Conservation (phyloP, 2,329 filamentous ascomycete genomes). For the Herpomyces periplanetae region DNA sequence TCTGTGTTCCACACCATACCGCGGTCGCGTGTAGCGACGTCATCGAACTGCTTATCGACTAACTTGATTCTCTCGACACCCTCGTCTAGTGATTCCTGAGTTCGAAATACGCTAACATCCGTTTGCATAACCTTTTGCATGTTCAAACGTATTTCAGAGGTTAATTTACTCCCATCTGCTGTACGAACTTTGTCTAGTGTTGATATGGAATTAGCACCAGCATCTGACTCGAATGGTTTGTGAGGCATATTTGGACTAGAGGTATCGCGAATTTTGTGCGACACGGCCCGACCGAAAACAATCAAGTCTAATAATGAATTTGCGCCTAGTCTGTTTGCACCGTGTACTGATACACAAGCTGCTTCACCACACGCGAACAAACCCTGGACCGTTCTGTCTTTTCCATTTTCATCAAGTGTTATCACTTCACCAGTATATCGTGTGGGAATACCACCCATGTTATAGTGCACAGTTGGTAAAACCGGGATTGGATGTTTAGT, state of each 20-base stretch:
- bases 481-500: conserved; percentile 89
- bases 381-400: conserved; percentile 73
- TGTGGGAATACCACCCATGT: conserved; percentile 97
- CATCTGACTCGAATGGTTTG: conserved; percentile 40
- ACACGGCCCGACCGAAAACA: conserved; percentile 86
- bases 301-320: conserved; percentile 93
- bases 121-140: conserved; percentile 99
- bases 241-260: conserved; percentile 46
- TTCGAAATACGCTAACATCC: conserved; percentile 84
- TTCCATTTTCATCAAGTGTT: conserved; percentile 42
- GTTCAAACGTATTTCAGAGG: conserved; percentile 44
- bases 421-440: conserved; percentile 89
- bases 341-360: conserved; percentile 87
- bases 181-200: conserved; percentile 53
- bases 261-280: conserved; percentile 83
- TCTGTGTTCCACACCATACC: conserved; percentile 99
- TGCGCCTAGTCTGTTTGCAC: conserved; percentile 83
- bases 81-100: conserved; percentile 64
- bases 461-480: conserved; percentile 88
- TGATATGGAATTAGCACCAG: conserved; percentile 51
- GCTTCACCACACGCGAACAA: conserved; percentile 90
- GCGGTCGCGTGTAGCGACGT: conserved; percentile 83
- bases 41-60: conserved; percentile 35
- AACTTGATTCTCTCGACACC: conserved; percentile 51
- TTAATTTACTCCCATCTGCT: conserved; percentile 46